A percentile compares a stretch with the other conserved stretches of the same genome.
Conservation (phyloP, 106 monocot species). For the Iris macrosiphon region DNA sequence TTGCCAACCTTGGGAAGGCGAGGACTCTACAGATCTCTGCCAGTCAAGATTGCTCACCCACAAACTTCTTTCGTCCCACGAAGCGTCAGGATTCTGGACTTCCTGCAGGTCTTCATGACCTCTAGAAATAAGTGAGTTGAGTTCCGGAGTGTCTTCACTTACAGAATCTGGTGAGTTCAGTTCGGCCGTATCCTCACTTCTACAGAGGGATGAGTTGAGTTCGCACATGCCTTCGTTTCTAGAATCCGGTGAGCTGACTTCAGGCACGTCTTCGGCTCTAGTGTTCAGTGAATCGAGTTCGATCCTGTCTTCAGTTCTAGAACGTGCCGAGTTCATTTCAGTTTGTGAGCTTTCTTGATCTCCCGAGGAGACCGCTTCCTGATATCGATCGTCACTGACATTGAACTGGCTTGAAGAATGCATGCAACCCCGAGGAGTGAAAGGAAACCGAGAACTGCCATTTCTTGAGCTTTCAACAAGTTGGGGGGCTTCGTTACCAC, state of each 20-base stretch:
- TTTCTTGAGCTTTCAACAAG: neutral
- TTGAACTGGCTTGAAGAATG: neutral
- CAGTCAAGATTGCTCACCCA: slow-evolving; percentile 34
- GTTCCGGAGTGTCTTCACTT: neutral
- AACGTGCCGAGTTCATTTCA: slow-evolving; percentile 6
- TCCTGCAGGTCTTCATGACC: slow-evolving; percentile 20
- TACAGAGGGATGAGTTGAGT: too few relatives aligned
- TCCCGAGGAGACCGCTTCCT: slow-evolving; percentile 9
- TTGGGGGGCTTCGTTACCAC: neutral
- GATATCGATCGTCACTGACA: slow-evolving; percentile 3
- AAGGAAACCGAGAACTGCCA: neutral
- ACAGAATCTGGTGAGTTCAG: neutral
- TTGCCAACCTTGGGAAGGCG: slow-evolving; percentile 18
- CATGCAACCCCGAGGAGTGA: neutral
- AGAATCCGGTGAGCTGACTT: neutral
- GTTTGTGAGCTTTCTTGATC: slow-evolving; percentile 13
- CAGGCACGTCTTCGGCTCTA: neutral
- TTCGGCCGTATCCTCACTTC: neutral
- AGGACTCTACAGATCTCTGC: slow-evolving; percentile 21
- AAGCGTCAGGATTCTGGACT: slow-evolving; percentile 13
- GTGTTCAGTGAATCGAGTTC: neutral
- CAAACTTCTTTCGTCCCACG: slow-evolving; percentile 42
- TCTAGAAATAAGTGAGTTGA: slow-evolving; percentile 9
- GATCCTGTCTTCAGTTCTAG: slow-evolving; percentile 2
- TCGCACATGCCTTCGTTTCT: too few relatives aligned